These are phyloP conservation scores for Mycena belliarum DNA, from an alignment of 768 basidiomycete species.

Conservation along the genomic window DNA sequence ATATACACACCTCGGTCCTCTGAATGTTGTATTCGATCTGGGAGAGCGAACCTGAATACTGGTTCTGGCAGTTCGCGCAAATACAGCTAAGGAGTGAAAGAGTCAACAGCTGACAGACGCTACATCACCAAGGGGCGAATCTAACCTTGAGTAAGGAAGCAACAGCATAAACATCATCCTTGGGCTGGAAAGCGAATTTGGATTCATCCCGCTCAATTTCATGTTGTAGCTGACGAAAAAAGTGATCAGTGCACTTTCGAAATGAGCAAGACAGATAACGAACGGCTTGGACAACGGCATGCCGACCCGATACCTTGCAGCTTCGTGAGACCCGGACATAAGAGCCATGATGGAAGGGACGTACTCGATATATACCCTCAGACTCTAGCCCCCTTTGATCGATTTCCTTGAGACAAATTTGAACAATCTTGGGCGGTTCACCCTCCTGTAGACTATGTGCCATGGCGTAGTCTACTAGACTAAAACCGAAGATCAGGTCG, in stretches of 20 bases:
- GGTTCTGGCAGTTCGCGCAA: conserved; percentile 89
- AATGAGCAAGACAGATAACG: conserved; percentile 22
- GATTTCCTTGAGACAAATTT: conserved; percentile 80
- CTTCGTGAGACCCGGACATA: neutral
- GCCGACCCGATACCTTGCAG: conserved; percentile 76
- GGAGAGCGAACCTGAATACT: conserved; percentile 76
- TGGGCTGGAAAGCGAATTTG: conserved; percentile 69
- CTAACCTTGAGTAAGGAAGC: conserved; percentile 82
- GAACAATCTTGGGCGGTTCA: conserved; percentile 77
- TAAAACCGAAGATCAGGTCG: conserved; percentile 89
- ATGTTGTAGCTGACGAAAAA: conserved; percentile 64
- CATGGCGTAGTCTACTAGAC: conserved; percentile 86
- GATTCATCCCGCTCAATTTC: conserved; percentile 85
- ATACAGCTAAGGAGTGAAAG: conserved; percentile 53
- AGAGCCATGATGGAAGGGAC: conserved; percentile 20
- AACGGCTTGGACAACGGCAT: conserved; percentile 83
- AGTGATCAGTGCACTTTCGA: neutral
- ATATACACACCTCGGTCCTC: conserved; percentile 64
- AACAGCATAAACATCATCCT: conserved; percentile 83
- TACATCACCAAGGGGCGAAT: neutral
- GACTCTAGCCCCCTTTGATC: conserved; percentile 75
- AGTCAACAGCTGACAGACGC: conserved; percentile 6
- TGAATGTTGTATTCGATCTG: conserved; percentile 80
- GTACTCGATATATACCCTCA: conserved; percentile 81
- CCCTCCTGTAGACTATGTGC: conserved; percentile 72